Evolutionary conservation across 257 asterid genomes (phyloP), one percentile per base, ranked within the genome.

Genomic region (Eustoma russellianum): DNA sequence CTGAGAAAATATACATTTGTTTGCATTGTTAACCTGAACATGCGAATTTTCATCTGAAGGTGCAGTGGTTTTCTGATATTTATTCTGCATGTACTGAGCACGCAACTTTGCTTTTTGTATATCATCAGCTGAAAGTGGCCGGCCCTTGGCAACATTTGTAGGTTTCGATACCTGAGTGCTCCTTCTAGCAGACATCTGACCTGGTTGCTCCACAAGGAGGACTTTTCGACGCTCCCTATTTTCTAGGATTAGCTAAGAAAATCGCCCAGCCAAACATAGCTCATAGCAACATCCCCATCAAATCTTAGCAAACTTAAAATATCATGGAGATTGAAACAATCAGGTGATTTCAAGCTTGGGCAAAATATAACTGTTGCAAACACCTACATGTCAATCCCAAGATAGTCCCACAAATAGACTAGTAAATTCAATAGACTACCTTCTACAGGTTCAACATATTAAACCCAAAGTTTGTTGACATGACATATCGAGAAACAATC

Each of bases 91-190:
- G 63, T 74, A 85, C 33, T 88, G 99, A 66, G 87, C 93, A 50
- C 99, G 95, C 86, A 88, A 73, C 76, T 92, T 92, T 13, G 97
- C 97, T 75, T 92, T 92, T 70, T 92, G 99, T 74, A 92, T 92
- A 66, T 88, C 99, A 69, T 92, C 99, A 38, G 97, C 99, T n/a
- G 99, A 92, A 71, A 92, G 99, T 49, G 99, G 99, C 48, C 99
- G 93, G 57, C 91, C 86, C 67, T 75, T 86, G 64, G 79, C 68
- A 46, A 81, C 65, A 38, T 38, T 38, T 56, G 82, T 64, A 52
- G 76, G 70, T 73, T 81, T 83, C 48, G 79, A 76, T 58, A 67
- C 83, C 70, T 77, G 90, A 51, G 88, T 57, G 50, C 76, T 79
- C 71, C 95, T 82, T 56, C 51, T 78, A 50, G 62, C 71, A 57